phyloP scores from a whole-genome alignment of 2,329 filamentous ascomycete species.

The Madurella mycetomatis region DNA sequence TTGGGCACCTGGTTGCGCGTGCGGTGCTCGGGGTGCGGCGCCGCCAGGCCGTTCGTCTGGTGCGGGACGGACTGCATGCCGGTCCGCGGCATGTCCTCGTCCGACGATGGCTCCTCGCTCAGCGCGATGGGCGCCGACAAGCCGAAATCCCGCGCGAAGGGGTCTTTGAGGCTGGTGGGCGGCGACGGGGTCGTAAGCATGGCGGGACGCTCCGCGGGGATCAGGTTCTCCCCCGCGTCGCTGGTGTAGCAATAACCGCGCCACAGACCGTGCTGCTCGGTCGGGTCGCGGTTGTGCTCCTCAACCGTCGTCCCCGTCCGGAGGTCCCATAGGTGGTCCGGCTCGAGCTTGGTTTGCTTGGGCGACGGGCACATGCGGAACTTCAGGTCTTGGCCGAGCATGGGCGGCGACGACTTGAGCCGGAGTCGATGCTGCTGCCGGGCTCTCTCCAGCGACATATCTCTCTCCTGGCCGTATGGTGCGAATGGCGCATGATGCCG shows the following conservation, averaged over 20 bases:
- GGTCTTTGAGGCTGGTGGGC: conserved; percentile 39
- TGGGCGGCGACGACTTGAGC: conserved; percentile 60
- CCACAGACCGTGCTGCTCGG: conserved; percentile 67
- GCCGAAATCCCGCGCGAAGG: conserved; percentile 40
- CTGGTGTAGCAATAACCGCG: conserved; percentile 60
- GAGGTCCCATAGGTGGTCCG: conserved; percentile 60
- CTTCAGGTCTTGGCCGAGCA: conserved; percentile 76
- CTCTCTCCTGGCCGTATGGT: conserved; percentile 41
- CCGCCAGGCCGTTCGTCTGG: not conserved
- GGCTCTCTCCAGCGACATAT: conserved; percentile 42
- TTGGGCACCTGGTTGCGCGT: conserved; percentile 33
- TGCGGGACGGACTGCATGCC: conserved; percentile 8
- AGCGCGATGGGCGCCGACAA: conserved; percentile 28
- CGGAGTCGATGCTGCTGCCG: conserved; percentile 47
- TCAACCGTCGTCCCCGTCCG: conserved; percentile 40
- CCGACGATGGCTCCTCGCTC: conserved; percentile 38
- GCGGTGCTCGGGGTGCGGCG: conserved; percentile 26
- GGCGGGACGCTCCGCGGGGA: conserved; percentile 42
- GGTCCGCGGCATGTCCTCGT: conserved; percentile 5
- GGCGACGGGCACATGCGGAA: conserved; percentile 83
- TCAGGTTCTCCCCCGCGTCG: conserved; percentile 35
- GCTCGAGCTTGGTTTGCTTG: conserved; percentile 77
- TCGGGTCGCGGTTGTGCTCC: conserved; percentile 50
- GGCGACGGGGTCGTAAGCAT: conserved; percentile 50
- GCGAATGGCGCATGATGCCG: conserved; percentile 29